Percentiles rank a stretch among this genome's conserved stretches.
Conservation (phyloP, 2,329 filamentous ascomycete genomes). For the Celoporthe dispersa region DNA sequence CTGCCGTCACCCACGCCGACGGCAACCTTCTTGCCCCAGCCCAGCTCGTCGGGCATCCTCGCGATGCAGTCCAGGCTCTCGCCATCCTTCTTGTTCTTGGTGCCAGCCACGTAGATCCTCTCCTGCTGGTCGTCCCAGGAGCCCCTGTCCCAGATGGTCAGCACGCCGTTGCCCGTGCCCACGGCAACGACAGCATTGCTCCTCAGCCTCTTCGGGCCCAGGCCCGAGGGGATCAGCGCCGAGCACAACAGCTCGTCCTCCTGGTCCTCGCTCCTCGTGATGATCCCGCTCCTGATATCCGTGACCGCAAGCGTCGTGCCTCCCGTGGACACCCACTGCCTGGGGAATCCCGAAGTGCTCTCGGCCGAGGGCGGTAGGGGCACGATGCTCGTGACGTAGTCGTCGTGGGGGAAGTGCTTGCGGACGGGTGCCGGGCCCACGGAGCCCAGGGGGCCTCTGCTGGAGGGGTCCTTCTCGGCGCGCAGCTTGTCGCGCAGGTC, state of each 20-base stretch:
- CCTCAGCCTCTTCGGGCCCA: slow-evolving; percentile 67
- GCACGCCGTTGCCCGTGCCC: slow-evolving; percentile 74
- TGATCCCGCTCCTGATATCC: slow-evolving; percentile 82
- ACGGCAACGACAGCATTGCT: slow-evolving; percentile 79
- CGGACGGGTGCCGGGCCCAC: slow-evolving; percentile 70
- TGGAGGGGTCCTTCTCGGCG: slow-evolving; percentile 25
- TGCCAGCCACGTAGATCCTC: slow-evolving; percentile 75
- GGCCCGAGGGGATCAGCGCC: slow-evolving; percentile 70
- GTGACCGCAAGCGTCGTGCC: slow-evolving; percentile 90
- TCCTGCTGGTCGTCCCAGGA: slow-evolving; percentile 96
- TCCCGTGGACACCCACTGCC: slow-evolving; percentile 94
- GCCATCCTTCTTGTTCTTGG: slow-evolving; percentile 56
- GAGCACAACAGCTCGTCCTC: slow-evolving; percentile 91
- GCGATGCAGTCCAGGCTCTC: slow-evolving; percentile 83
- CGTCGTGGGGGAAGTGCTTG: slow-evolving; percentile 84
- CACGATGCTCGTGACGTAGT: slow-evolving; percentile 89
- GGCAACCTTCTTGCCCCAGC: slow-evolving; percentile 72
- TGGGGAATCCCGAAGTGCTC: slow-evolving; percentile 86
- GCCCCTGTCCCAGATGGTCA: slow-evolving; percentile 93
- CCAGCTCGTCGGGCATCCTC: slow-evolving; percentile 71
- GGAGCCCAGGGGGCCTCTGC: slow-evolving; percentile 39
- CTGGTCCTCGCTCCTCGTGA: slow-evolving; percentile 91
- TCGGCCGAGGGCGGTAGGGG: slow-evolving; percentile 78
- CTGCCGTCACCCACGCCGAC: slow-evolving; percentile 82
- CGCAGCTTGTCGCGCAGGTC: slow-evolving; percentile 68